Conservation (phyloP, 2,329 filamentous ascomycete genomes). For the Fusarium clavum region DNA sequence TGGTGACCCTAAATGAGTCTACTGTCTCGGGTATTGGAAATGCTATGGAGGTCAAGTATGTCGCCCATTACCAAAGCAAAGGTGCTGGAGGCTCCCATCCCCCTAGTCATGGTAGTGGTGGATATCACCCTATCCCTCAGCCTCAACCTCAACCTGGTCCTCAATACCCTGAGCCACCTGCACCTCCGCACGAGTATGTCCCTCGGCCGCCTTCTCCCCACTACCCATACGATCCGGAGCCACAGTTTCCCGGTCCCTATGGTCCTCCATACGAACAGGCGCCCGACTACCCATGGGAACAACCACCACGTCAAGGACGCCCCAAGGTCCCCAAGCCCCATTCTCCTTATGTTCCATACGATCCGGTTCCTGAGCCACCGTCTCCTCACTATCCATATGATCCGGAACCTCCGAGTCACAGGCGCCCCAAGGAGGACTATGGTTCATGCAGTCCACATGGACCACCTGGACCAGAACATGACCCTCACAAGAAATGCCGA, state of each 20-base stretch:
- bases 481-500: too few species aligned
- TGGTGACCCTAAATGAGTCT: constrained; percentile 56
- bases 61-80: constrained; percentile 51
- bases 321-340: not conserved
- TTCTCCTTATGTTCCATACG: not conserved
- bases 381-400: not conserved
- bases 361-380: not conserved
- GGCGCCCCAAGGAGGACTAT: too few species aligned
- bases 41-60: constrained; percentile 62
- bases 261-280: not conserved
- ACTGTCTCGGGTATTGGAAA: constrained; percentile 57
- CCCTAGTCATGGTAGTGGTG: not conserved
- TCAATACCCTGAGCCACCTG: not conserved
- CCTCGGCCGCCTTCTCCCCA: not conserved
- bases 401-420: not conserved
- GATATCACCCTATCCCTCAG: not conserved
- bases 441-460: too few species aligned
- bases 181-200: too few species aligned
- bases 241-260: not conserved
- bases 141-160: not conserved
- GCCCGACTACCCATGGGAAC: too few species aligned
- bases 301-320: not conserved
- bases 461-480: too few species aligned
- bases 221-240: not conserved
- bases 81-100: not conserved